A percentile compares a stretch with the other conserved stretches of the same genome.
Conservation (phyloP, 192 early-diverging fungal species). For the Allomyces macrogynus region DNA sequence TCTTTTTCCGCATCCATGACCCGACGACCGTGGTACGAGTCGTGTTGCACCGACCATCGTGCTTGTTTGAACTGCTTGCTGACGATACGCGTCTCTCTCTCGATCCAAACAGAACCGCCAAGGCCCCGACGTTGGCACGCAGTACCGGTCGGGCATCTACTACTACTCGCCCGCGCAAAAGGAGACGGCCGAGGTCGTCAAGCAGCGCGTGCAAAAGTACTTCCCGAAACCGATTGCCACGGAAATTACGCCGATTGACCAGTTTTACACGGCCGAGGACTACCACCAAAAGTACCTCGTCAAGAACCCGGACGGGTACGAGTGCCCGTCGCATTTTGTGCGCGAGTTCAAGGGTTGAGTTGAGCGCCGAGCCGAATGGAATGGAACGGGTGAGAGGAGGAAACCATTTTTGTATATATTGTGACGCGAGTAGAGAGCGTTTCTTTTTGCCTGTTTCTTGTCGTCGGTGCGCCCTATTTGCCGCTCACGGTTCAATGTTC, state of each 20-base stretch:
- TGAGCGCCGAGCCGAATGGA: too few species aligned
- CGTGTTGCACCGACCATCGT: constrained; percentile 20
- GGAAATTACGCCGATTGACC: constrained; percentile 40
- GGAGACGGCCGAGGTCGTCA: constrained; percentile 48
- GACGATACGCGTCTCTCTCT: background rate
- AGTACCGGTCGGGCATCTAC: constrained; percentile 76
- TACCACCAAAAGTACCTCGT: constrained; percentile 62
- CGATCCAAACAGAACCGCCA: background rate
- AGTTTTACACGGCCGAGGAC: constrained; percentile 63
- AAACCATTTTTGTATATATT: too few species aligned
- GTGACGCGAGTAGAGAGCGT: too few species aligned
- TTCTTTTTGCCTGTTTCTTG: too few species aligned
- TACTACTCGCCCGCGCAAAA: constrained; percentile 59
- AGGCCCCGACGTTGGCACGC: constrained; percentile 66
- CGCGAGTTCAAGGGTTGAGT: constrained; percentile 14
- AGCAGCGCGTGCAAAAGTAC: constrained; percentile 38
- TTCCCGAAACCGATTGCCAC: constrained; percentile 38
- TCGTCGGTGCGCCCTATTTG: too few species aligned
- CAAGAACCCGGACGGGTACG: constrained; percentile 57
- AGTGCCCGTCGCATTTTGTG: constrained; percentile 25
- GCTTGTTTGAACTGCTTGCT: background rate
- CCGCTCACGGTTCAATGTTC: too few species aligned
- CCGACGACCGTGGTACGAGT: constrained; percentile 54
- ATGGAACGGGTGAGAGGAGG: too few species aligned
- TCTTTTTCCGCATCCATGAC: constrained; percentile 51